These are phyloP conservation scores for Wickerhamiella nectarea DNA, from an alignment of 805 yeast species.

Conservation along the genomic window DNA sequence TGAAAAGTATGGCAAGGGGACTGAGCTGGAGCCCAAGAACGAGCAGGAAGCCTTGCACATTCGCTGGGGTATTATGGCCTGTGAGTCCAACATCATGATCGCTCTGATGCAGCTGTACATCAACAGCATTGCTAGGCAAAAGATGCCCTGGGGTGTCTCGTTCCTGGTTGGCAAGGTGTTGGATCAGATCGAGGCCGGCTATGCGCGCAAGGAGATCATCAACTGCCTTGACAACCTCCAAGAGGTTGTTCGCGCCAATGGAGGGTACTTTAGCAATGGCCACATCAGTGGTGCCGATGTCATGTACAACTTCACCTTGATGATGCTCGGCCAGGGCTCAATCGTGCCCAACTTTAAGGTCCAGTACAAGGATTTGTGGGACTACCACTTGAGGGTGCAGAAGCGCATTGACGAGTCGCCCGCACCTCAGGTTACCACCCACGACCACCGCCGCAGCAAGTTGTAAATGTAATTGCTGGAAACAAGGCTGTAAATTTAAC, in stretches of 20 bases:
- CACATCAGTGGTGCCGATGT: conserved; percentile 48
- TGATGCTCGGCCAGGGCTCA: not conserved
- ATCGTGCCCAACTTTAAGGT: conserved; percentile 1
- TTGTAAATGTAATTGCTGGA: not conserved
- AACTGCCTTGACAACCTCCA: conserved; percentile 32
- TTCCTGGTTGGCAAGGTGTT: conserved; percentile 31
- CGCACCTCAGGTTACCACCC: not conserved
- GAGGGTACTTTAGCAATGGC: conserved; percentile 46
- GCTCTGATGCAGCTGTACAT: conserved; percentile 28
- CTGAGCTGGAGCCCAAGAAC: conserved; percentile 28
- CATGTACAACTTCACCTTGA: conserved; percentile 19
- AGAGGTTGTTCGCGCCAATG: conserved; percentile 28
- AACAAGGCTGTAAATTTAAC: not conserved
- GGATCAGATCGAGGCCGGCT: conserved; percentile 35
- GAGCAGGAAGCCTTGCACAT: conserved; percentile 31
- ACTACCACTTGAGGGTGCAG: conserved; percentile 14
- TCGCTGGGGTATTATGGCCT: conserved; percentile 38
- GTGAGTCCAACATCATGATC: conserved; percentile 49
- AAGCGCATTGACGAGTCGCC: conserved; percentile 1
- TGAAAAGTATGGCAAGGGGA: conserved; percentile 33
- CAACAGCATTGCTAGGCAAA: conserved; percentile 22
- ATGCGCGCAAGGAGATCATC: conserved; percentile 35
- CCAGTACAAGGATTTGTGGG: conserved; percentile 14
- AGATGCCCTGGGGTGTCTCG: conserved; percentile 2
- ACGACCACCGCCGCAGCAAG: not conserved